Conservation (phyloP, 2,329 filamentous ascomycete species). For the Monilinia fructicola region DNA sequence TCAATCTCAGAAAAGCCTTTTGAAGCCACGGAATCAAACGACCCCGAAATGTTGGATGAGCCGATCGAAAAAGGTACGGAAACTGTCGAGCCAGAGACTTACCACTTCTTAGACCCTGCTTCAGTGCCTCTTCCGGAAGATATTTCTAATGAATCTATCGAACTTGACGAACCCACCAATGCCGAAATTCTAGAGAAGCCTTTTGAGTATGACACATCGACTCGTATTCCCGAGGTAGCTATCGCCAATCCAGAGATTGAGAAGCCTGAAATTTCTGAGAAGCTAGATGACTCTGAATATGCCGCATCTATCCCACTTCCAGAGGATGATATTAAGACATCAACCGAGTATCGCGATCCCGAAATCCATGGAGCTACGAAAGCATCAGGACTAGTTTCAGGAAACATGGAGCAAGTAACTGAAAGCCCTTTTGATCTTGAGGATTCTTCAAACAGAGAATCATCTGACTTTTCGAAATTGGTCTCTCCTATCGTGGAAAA, state of each 20-base stretch:
- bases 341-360: not conserved
- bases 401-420: not conserved
- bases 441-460: too few species aligned
- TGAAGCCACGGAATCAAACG: not conserved
- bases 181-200: not conserved
- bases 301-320: constrained; percentile 3
- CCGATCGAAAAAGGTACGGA: not conserved
- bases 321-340: not conserved
- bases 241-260: not conserved
- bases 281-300: not conserved
- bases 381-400: not conserved
- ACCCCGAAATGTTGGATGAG: not conserved
- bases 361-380: not conserved
- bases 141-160: not conserved
- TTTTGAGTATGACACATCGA: not conserved
- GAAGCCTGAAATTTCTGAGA: not conserved
- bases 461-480: not conserved
- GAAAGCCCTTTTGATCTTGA: not conserved
- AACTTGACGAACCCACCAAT: not conserved
- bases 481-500: not conserved
- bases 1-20: not conserved
- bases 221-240: too few species aligned
- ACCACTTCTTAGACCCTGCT: not conserved
- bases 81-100: not conserved
- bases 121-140: constrained; percentile 4